A percentile compares a stretch with the other conserved stretches of the same genome.
These are phyloP conservation scores for Saposhnikovia divaricata DNA, from an alignment of 129 eudicot genomes.

Conservation along the genomic window DNA sequence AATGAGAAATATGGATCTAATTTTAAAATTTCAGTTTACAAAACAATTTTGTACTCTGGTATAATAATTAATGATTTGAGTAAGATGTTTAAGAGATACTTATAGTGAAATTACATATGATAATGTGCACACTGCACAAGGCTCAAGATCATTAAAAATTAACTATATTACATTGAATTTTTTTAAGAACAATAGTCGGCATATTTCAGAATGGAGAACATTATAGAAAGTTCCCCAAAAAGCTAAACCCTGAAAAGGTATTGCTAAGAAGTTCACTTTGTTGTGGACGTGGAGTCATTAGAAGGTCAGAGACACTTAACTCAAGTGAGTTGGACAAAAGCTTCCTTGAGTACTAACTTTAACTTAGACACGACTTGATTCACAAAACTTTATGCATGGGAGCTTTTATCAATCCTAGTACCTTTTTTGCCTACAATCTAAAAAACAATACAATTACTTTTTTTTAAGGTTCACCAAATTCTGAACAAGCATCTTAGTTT, in stretches of 20 bases:
- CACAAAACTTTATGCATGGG: neutral
- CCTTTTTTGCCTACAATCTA: neutral
- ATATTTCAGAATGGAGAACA: neutral
- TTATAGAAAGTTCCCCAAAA: neutral
- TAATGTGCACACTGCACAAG: neutral
- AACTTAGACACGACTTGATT: neutral
- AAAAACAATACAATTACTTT: neutral
- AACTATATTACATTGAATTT: neutral
- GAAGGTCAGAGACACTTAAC: neutral
- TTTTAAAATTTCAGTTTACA: neutral
- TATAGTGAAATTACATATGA: neutral
- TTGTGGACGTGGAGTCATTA: neutral
- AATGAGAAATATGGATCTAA: neutral
- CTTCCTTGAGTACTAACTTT: neutral
- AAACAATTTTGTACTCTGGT: neutral
- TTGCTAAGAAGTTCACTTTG: neutral
- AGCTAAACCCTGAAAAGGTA: neutral
- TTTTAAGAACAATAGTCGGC: neutral
- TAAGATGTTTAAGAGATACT: neutral
- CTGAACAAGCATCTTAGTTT: neutral
- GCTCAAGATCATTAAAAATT: neutral
- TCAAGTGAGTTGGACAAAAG: neutral
- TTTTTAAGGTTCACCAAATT: neutral
- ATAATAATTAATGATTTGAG: neutral
- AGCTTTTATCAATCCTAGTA: neutral